Conservation (phyloP, 2,329 filamentous ascomycete genomes). For the Eurotiales sp. region DNA sequence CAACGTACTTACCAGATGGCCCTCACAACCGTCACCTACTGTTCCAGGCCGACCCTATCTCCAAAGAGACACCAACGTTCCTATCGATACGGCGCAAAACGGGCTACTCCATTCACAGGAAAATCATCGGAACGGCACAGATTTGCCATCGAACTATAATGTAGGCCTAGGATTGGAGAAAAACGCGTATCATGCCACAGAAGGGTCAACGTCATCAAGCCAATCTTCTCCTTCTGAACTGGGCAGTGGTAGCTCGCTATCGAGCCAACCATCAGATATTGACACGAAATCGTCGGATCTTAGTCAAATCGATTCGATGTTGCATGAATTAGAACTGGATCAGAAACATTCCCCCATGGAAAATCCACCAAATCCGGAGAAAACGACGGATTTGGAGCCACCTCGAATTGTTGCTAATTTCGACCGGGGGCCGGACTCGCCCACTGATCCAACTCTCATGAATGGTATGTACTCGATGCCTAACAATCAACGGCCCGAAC, state of each 20-base stretch:
- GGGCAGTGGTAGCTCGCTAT: constrained; percentile 60
- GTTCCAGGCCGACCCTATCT: constrained; percentile 11
- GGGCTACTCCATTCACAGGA: neutral
- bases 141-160: constrained; percentile 36
- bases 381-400: constrained; percentile 20
- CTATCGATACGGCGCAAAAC: neutral
- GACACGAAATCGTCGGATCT: constrained; percentile 29
- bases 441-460: constrained; percentile 46
- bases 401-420: constrained; percentile 29
- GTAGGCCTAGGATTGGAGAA: constrained; percentile 38
- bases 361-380: constrained; percentile 9
- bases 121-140: constrained; percentile 16
- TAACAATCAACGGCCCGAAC: neutral
- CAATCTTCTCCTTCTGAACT: constrained; percentile 59
- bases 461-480: constrained; percentile 29
- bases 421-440: constrained; percentile 41
- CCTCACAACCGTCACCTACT: constrained; percentile 13
- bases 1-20: constrained; percentile 10
- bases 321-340: constrained; percentile 51
- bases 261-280: constrained; percentile 51
- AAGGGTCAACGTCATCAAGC: constrained; percentile 63
- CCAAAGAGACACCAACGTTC: neutral
- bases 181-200: constrained; percentile 62
- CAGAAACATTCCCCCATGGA: constrained; percentile 31
- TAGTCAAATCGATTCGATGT: constrained; percentile 49